phyloP scores from a whole-genome alignment of 352 stramenopile genomes.

The Globisporangium alternatum region DNA sequence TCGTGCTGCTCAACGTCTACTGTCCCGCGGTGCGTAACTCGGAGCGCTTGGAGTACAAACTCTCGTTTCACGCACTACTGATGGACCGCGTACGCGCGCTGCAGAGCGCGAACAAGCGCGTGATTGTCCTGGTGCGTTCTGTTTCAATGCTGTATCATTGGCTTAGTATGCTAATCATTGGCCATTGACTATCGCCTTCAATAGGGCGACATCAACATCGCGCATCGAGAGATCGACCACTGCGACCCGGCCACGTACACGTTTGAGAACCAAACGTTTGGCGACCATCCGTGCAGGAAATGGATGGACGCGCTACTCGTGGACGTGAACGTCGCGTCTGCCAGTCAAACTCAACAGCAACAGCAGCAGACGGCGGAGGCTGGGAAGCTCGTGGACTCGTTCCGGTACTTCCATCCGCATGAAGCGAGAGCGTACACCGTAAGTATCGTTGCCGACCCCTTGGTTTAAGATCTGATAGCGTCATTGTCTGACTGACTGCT shows the following conservation, averaged over 20 bases:
- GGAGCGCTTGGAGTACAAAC: slow-evolving; percentile 85
- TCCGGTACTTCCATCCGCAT: slow-evolving; percentile 74
- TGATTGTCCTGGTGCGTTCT: slow-evolving; percentile 61
- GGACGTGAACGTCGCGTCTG: slow-evolving; percentile 7
- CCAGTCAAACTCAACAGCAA: background rate
- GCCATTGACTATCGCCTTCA: background rate
- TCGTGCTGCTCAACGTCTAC: slow-evolving; percentile 90
- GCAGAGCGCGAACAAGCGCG: slow-evolving; percentile 41
- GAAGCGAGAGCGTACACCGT: slow-evolving; percentile 81
- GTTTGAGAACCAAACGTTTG: slow-evolving; percentile 35
- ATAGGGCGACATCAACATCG: slow-evolving; percentile 84
- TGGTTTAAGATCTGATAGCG: background rate
- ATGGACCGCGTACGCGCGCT: slow-evolving; percentile 55
- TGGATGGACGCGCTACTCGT: slow-evolving; percentile 49
- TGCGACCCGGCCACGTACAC: slow-evolving; percentile 42
- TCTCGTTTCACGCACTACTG: slow-evolving; percentile 76
- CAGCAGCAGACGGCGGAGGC: background rate
- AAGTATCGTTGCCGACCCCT: slow-evolving; percentile 3
- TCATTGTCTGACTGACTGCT: background rate
- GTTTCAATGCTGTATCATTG: background rate
- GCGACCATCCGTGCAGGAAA: slow-evolving; percentile 58
- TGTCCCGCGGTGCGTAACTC: slow-evolving; percentile 66
- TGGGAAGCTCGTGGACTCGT: slow-evolving; percentile 66
- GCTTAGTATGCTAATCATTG: background rate
- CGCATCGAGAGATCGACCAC: slow-evolving; percentile 77